phyloP scores from a whole-genome alignment of 331 rosid genomes.

The Telfairia occidentalis region DNA sequence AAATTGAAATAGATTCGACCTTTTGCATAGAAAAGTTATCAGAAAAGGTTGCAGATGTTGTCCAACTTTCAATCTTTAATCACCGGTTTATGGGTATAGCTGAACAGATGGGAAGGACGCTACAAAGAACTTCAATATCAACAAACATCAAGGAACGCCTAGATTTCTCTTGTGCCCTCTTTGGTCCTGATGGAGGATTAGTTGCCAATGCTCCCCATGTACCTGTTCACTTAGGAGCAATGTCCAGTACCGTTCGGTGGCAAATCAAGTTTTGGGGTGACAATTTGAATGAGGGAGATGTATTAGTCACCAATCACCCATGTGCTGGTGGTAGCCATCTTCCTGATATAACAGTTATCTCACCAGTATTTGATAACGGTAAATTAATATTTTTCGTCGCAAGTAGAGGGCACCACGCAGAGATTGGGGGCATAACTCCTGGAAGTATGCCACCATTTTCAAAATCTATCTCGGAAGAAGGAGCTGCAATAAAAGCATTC shows the following conservation, averaged over 20 bases:
- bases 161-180: slow-evolving; percentile 89
- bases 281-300: slow-evolving; percentile 72
- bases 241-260: slow-evolving; percentile 87
- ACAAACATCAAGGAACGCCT: slow-evolving; percentile 87
- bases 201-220: slow-evolving; percentile 94
- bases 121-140: slow-evolving; percentile 86
- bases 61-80: slow-evolving; percentile 81
- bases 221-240: slow-evolving; percentile 82
- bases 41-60: slow-evolving; percentile 68
- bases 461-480: slow-evolving; percentile 81
- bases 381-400: slow-evolving; percentile 73
- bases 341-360: slow-evolving; percentile 81
- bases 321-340: slow-evolving; percentile 94
- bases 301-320: slow-evolving; percentile 82
- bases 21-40: slow-evolving; percentile 29
- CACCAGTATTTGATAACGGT: slow-evolving; percentile 68
- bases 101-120: slow-evolving; percentile 94
- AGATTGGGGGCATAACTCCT: slow-evolving; percentile 85
- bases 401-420: slow-evolving; percentile 87
- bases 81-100: slow-evolving; percentile 97
- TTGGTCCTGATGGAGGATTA: slow-evolving; percentile 81
- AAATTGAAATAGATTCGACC: slow-evolving; percentile 54
- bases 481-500: slow-evolving; percentile 77
- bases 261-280: slow-evolving; percentile 64
- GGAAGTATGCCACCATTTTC: slow-evolving; percentile 97